Conservation (phyloP, 2,329 filamentous ascomycete species). For the Torrubiellomyces zombiae region DNA sequence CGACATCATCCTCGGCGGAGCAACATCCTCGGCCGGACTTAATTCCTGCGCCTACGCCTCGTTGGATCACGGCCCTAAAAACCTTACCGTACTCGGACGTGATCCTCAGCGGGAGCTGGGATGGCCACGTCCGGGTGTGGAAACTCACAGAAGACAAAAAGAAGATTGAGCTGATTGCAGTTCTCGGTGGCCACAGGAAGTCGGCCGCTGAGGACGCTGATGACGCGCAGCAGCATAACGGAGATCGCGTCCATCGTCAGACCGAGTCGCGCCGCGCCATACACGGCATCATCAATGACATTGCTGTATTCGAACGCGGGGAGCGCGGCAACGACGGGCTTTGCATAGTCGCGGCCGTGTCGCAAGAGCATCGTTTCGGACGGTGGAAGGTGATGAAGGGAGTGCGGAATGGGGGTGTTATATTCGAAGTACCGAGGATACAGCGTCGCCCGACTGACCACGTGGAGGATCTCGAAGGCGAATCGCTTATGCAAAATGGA, state of each 20-base stretch:
- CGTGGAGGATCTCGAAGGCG: too few species aligned
- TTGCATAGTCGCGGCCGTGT: conserved; percentile 71
- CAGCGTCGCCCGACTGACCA: too few species aligned
- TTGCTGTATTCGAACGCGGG: conserved; percentile 73
- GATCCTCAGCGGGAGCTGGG: conserved; percentile 86
- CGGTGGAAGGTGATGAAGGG: conserved; percentile 52
- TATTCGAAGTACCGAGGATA: conserved; percentile 61
- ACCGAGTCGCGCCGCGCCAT: conserved; percentile 18
- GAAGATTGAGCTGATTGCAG: conserved; percentile 55
- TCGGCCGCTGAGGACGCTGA: conserved; percentile 12
- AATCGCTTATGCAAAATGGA: too few species aligned
- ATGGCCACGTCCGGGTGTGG: conserved; percentile 72
- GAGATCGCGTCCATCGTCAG: conserved; percentile 3
- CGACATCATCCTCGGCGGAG: conserved; percentile 60
- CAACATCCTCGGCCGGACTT: conserved; percentile 40
- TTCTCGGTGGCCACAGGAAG: conserved; percentile 31
- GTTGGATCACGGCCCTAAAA: conserved; percentile 80
- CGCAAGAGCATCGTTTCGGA: conserved; percentile 72
- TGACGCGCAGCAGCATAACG: conserved; percentile 10
- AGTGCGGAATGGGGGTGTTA: conserved; percentile 68
- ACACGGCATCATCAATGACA: conserved; percentile 72
- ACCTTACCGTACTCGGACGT: conserved; percentile 83
- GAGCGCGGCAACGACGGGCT: conserved; percentile 60
- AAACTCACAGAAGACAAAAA: conserved; percentile 68
- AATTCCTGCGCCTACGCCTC: conserved; percentile 49